Conservation (phyloP, 176 grass and related monocot species). For the sorghum (Sorghum bicolor) region DNA sequence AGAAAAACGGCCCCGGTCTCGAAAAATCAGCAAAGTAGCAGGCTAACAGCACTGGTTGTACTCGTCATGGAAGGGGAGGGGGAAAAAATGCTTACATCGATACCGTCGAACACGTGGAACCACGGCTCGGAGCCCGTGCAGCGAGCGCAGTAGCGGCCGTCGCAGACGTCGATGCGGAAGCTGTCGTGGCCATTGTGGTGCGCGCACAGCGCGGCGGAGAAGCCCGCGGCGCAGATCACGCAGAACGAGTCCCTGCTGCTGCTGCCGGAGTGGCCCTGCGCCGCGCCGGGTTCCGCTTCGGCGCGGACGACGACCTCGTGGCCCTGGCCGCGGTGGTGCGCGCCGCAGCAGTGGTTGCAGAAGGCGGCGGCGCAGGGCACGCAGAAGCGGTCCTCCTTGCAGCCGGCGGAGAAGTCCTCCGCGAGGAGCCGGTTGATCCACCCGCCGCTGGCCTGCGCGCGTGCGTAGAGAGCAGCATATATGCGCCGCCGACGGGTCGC, state of each 20-base stretch:
- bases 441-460: background rate
- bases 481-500: too few relatives aligned
- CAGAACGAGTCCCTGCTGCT: background rate
- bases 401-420: background rate
- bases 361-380: constrained; percentile 17
- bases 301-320: background rate
- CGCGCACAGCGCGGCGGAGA: constrained; percentile 2
- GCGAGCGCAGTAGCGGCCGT: too few relatives aligned
- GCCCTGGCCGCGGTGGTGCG: constrained; percentile 5
- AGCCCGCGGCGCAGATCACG: background rate
- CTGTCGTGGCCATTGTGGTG: background rate
- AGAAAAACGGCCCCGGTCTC: too few relatives aligned
- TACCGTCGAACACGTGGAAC: too few relatives aligned
- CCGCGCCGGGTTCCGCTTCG: background rate
- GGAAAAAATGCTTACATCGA: too few relatives aligned
- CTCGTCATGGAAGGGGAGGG: too few relatives aligned
- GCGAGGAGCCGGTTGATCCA: background rate
- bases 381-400: constrained; percentile 21
- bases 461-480: background rate
- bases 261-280: background rate
- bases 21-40: too few relatives aligned
- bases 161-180: too few relatives aligned
- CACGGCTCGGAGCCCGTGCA: too few relatives aligned
- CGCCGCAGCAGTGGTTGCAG: constrained; percentile 16
- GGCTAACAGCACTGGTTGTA: too few relatives aligned